Conservation (phyloP, 2,329 filamentous ascomycete species). For the Diplodia sapinea region DNA sequence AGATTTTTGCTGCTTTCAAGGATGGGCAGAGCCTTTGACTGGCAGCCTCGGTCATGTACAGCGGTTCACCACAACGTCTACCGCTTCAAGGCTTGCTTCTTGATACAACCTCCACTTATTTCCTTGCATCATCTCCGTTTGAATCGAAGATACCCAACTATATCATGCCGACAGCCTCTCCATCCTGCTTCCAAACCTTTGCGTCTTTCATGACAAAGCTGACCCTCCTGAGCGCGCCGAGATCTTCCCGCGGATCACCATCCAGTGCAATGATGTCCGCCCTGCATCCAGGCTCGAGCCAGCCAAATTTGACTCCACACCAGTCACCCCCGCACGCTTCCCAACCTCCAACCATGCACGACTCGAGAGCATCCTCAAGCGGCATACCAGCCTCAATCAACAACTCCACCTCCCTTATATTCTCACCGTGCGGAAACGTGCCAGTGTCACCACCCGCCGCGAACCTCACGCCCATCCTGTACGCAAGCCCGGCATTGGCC, state of each 20-base stretch:
- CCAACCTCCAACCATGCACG: conserved; percentile 61
- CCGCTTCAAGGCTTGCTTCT: not conserved
- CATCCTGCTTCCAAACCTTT: conserved; percentile 54
- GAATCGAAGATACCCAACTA: not conserved
- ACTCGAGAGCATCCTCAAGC: conserved; percentile 57
- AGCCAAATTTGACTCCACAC: conserved; percentile 60
- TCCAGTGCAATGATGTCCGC: conserved; percentile 61
- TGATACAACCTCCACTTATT: not conserved
- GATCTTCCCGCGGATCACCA: conserved; percentile 52
- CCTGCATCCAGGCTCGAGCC: conserved; percentile 55
- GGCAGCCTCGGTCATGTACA: not conserved
- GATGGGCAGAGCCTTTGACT: conserved; percentile 19
- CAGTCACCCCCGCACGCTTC: conserved; percentile 60
- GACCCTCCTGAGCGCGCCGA: conserved; percentile 54
- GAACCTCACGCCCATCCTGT: conserved; percentile 30
- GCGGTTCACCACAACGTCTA: too few relatives aligned
- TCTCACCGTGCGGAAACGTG: conserved; percentile 60
- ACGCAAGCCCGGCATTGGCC: conserved; percentile 50
- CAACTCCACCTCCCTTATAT: conserved; percentile 61
- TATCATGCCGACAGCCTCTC: conserved; percentile 31
- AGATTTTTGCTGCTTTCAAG: conserved; percentile 28
- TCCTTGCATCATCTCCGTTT: too few relatives aligned
- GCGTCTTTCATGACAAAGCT: conserved; percentile 65
- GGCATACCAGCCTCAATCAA: conserved; percentile 59
- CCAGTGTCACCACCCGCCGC: conserved; percentile 34